These are phyloP conservation scores for Blastobotrys apis DNA, from an alignment of 1,139 yeast genomes.

Conservation along the genomic window DNA sequence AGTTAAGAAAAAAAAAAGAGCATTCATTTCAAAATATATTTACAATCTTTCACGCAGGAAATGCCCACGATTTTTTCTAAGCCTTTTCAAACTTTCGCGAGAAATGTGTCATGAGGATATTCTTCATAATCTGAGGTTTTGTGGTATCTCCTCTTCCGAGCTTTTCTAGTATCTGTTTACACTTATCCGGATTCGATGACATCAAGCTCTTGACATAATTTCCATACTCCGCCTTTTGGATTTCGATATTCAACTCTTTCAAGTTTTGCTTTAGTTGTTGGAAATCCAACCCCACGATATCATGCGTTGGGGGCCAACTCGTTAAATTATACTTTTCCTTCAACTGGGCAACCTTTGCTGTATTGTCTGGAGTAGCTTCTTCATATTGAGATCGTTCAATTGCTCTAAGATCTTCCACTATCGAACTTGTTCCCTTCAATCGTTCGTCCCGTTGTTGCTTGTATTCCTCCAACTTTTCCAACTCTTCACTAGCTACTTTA, in stretches of 20 bases:
- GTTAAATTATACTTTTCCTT: conserved; percentile 48
- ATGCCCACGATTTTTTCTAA: too few relatives aligned
- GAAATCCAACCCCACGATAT: conserved; percentile 29
- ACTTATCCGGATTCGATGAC: conserved; percentile 31
- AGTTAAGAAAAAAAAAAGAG: background rate
- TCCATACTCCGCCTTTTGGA: conserved; percentile 25
- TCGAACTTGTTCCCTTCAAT: conserved; percentile 21
- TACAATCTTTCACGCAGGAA: background rate
- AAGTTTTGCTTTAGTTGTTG: conserved; percentile 27
- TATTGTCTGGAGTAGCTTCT: conserved; percentile 11
- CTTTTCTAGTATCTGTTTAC: conserved; percentile 28
- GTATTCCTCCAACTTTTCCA: conserved; percentile 46
- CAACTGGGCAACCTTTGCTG: conserved; percentile 42
- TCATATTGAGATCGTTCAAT: conserved; percentile 10
- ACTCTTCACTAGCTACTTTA: conserved; percentile 60
- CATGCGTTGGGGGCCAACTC: conserved; percentile 52
- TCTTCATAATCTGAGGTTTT: conserved; percentile 33
- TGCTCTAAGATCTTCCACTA: conserved; percentile 27
- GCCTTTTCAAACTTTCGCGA: conserved; percentile 13
- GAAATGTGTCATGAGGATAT: conserved; percentile 32
- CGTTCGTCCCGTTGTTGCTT: conserved; percentile 34
- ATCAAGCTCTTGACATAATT: conserved; percentile 29
- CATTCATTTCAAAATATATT: background rate
- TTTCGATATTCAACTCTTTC: conserved; percentile 25
- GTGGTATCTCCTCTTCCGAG: conserved; percentile 32